Evolutionary conservation across 2,329 filamentous ascomycete species (phyloP), one percentile per base, ranked within the genome.

Genomic region (Dendrostoma leiphaemia): DNA sequence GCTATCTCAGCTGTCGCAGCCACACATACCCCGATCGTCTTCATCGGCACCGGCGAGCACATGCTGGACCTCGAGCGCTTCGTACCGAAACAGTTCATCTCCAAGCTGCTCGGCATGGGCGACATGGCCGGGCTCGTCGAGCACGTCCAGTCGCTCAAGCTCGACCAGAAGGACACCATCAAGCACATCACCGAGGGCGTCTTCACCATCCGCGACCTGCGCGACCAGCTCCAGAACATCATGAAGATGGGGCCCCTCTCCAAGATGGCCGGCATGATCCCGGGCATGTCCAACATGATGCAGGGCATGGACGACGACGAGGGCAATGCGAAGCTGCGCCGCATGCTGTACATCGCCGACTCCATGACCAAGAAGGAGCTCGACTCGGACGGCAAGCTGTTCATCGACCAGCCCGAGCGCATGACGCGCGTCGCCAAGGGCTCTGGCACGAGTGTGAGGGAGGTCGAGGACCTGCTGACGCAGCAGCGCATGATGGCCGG

Each of bases 191-290:
- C 91, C 6, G 93, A 97, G 66, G 94, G 94, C 53, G 92, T 97
- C 60, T 99, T 97, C 72, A 96, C 94, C 0, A 83, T 99, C 31
- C 88, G 94, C 52, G 94, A 99, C 69, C 81, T 99, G 62, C 85
- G 94, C 19, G 94, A 99, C 69, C 95, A 99, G 68, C 84, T 99
- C 12, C 89, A 88, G 55, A 97, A 97, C 66, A 97, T 99, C 67
- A 97, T 97, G 91, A 99, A 99, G 76, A 97, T 99, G 94, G 94
- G 94, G 0, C 94, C 94, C 0, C 75, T 99, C 1, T 95, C 90
- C 17, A 97, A 99, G 70, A 95, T 99, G 84, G 95, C 93, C 0
- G 91, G 92, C 64, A 99, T 99, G 94, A 97, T 99, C 60, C 94
- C 94, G 0, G 94, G 94, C 26, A 88, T 99, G 71, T 88, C 88